These are phyloP conservation scores for Metschnikowia colocasiae DNA, from an alignment of 805 yeast species.

Conservation along the genomic window DNA sequence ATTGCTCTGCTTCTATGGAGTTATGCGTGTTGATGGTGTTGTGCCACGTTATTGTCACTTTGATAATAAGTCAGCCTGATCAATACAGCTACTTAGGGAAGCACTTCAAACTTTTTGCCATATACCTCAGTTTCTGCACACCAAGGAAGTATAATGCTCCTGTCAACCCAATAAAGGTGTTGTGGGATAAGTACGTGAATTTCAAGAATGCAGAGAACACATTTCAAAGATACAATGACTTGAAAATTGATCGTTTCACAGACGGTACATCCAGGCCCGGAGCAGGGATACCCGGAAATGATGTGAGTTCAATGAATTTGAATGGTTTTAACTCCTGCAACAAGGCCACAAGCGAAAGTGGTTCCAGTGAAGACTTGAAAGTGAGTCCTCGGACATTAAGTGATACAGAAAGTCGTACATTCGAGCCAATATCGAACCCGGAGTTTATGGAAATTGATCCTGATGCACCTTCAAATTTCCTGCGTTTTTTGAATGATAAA, in stretches of 20 bases:
- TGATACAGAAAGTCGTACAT: background rate
- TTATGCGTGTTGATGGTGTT: slow-evolving; percentile 16
- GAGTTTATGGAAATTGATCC: background rate
- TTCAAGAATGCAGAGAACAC: slow-evolving; percentile 8
- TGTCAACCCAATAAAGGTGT: slow-evolving; percentile 13
- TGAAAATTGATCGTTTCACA: background rate
- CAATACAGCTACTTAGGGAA: slow-evolving; percentile 18
- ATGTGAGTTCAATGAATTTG: background rate
- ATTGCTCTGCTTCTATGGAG: slow-evolving; percentile 16
- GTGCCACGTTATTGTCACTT: slow-evolving; percentile 14
- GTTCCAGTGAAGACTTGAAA: slow-evolving; percentile 1
- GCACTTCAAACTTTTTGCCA: slow-evolving; percentile 15
- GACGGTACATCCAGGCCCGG: background rate
- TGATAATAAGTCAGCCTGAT: slow-evolving; percentile 17
- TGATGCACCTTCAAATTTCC: slow-evolving; percentile 2
- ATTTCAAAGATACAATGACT: slow-evolving; percentile 2
- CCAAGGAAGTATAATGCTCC: slow-evolving; percentile 19
- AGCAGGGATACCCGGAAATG: background rate
- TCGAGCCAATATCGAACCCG: background rate
- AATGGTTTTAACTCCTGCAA: background rate
- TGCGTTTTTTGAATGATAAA: slow-evolving; percentile 3
- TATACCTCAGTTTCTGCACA: slow-evolving; percentile 10
- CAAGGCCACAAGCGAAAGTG: background rate
- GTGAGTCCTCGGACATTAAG: background rate
- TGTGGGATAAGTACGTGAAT: slow-evolving; percentile 9